Conservation (phyloP, 1,284 basidiomycete genomes). For the Heterobasidion occidentale region DNA sequence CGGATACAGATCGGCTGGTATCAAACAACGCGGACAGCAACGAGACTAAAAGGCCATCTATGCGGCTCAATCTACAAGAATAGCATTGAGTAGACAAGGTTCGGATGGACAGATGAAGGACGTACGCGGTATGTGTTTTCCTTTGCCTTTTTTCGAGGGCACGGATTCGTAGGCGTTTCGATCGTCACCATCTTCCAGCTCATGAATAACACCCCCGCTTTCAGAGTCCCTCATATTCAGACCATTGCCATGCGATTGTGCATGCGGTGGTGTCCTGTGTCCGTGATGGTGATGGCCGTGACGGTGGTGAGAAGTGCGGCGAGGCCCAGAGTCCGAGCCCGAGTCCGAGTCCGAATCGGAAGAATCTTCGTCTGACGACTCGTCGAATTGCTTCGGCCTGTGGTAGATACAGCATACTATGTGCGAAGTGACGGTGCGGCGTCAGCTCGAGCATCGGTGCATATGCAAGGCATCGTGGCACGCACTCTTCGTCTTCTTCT, state of each 20-base stretch:
- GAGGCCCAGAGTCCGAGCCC: constrained; percentile 29
- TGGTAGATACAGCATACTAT: constrained; percentile 88
- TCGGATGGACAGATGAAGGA: neutral
- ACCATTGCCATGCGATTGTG: constrained; percentile 15
- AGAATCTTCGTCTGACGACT: constrained; percentile 67
- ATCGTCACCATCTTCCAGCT: constrained; percentile 26
- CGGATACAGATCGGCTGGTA: neutral
- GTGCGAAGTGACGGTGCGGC: neutral
- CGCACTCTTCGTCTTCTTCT: constrained; percentile 82
- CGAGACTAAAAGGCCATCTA: neutral
- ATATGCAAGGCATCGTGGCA: constrained; percentile 7
- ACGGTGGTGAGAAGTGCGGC: constrained; percentile 16
- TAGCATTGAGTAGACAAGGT: neutral
- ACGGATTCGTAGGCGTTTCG: constrained; percentile 52
- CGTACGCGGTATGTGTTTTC: neutral
- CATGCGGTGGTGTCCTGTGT: constrained; percentile 1
- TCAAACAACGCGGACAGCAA: neutral
- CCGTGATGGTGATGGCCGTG: constrained; percentile 20
- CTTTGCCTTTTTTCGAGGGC: constrained; percentile 33
- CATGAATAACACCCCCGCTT: constrained; percentile 22
- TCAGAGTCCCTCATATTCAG: constrained; percentile 3
- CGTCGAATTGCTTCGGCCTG: constrained; percentile 70
- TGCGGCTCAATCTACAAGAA: neutral
- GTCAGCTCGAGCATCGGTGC: neutral
- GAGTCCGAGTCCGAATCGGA: constrained; percentile 41